Evolutionary conservation across 768 basidiomycete species (phyloP), one percentile per base, ranked within the genome.

Genomic region (Psilocybe sp.): DNA sequence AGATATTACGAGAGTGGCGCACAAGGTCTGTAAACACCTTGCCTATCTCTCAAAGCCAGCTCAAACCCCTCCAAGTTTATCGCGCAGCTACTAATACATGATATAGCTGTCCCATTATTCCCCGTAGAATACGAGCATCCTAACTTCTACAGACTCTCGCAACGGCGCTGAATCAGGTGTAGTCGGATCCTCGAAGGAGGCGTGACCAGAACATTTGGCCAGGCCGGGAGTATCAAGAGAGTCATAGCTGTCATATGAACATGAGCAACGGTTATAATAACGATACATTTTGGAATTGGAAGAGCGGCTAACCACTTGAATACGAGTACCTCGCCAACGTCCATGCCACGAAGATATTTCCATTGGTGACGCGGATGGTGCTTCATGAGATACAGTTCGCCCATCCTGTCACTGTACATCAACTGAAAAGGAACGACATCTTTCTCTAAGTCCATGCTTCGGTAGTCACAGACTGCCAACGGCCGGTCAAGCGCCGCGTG

Each of bases 81-180:
- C n/a, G n/a, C n/a, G n/a, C n/a, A n/a, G n/a, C n/a, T n/a, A n/a
- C n/a, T n/a, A n/a, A n/a, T n/a, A n/a, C n/a, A n/a, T n/a, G n/a
- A n/a, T n/a, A n/a, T n/a, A n/a, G n/a, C n/a, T n/a, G n/a, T n/a
- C n/a, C n/a, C n/a, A n/a, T n/a, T n/a, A n/a, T n/a, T n/a, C 23
- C 23, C 7, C 76, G 55, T 84, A 81, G 58, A 83, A 85, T 12
- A 83, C 80, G 18, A 85, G 68, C 10, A 80, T 74, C 34, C 82
- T 64, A 13, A 85, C 54, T 63, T 85, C 83, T 42, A 84, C 82
- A 0, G 81, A 83, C 62, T 83, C 74, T 35, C 82, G 65, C 5
- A 64, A 60, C 5, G 75, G 75, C 1, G 77, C 66, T 38, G 67
- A 78, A 31, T 66, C 57, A 1, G 80, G 81, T 5, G 78, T 80